Evolutionary conservation across 768 basidiomycete species (phyloP).

Genomic region (Auricularia sp.): DNA sequence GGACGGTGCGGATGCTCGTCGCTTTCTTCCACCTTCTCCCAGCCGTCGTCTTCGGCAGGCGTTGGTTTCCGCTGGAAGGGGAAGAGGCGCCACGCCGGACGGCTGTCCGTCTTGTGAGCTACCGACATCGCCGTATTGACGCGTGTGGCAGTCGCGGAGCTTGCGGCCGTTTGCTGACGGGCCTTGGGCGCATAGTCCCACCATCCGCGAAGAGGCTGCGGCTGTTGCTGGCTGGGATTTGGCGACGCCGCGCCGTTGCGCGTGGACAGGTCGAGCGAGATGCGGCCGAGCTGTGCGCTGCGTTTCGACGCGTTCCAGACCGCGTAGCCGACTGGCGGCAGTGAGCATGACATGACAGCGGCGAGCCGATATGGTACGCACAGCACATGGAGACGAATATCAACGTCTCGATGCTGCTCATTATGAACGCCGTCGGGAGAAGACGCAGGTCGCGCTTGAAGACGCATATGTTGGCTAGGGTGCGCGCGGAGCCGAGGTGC

Average conservation of each 20-base stretch:
- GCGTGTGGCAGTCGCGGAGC: no score
- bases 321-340: constrained; percentile 39
- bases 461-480: neutral
- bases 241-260: constrained; percentile 28
- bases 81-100: neutral
- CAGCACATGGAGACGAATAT: constrained; percentile 51
- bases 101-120: neutral
- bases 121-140: no score
- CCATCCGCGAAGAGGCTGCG: constrained; percentile 33
- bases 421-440: constrained; percentile 31
- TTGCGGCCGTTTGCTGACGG: no score
- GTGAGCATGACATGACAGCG: constrained; percentile 7
- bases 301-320: constrained; percentile 44
- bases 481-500: neutral
- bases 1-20: neutral
- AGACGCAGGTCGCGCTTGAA: constrained; percentile 22
- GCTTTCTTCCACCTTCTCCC: neutral
- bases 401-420: constrained; percentile 43
- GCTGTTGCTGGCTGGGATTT: constrained; percentile 7
- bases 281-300: constrained; percentile 42
- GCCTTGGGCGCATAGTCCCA: constrained; percentile 43
- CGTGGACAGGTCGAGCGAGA: constrained; percentile 38
- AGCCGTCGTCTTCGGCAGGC: neutral
- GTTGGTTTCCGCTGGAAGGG: neutral
- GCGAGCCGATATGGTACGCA: constrained; percentile 23